Evolutionary conservation across 2,329 filamentous ascomycete species (phyloP).

Genomic region (Zasmidium citrigriseum): DNA sequence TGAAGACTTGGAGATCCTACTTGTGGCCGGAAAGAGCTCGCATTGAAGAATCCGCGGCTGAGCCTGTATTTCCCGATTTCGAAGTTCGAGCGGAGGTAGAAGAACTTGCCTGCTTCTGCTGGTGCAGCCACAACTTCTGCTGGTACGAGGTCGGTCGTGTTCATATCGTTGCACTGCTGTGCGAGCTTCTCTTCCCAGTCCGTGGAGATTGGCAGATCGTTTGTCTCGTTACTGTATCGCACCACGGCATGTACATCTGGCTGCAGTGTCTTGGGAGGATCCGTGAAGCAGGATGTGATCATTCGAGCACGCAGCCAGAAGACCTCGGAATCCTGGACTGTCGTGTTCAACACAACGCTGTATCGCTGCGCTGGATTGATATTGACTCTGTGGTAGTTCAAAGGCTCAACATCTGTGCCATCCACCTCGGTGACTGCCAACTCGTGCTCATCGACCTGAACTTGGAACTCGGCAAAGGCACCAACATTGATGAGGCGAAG

Average conservation of each 20-base stretch:
- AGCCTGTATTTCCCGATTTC: conserved; percentile 62
- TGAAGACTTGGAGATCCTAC: conserved; percentile 52
- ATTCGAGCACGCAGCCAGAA: conserved; percentile 59
- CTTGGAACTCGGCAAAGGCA: conserved; percentile 65
- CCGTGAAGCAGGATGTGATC: conserved; percentile 61
- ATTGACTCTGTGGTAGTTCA: conserved; percentile 58
- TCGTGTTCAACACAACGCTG: conserved; percentile 62
- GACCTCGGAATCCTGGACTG: conserved; percentile 31
- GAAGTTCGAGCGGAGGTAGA: conserved; percentile 59
- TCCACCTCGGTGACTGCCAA: conserved; percentile 67
- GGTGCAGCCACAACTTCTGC: conserved; percentile 47
- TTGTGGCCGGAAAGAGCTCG: conserved; percentile 55
- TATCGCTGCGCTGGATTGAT: conserved; percentile 71
- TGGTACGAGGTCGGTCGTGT: conserved; percentile 49
- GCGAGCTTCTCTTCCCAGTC: conserved; percentile 54
- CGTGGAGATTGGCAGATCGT: conserved; percentile 41
- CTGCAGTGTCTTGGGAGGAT: conserved; percentile 49
- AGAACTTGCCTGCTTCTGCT: conserved; percentile 51
- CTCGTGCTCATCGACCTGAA: conserved; percentile 65
- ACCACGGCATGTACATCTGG: conserved; percentile 54
- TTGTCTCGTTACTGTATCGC: conserved; percentile 40
- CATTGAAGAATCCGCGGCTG: conserved; percentile 61
- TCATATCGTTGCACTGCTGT: conserved; percentile 55
- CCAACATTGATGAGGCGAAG: conserved; percentile 65
- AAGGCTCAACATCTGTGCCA: conserved; percentile 61